Base-by-base conservation (phyloP, 2,329 filamentous ascomycete species). In the Curvularia sp. region DNA sequence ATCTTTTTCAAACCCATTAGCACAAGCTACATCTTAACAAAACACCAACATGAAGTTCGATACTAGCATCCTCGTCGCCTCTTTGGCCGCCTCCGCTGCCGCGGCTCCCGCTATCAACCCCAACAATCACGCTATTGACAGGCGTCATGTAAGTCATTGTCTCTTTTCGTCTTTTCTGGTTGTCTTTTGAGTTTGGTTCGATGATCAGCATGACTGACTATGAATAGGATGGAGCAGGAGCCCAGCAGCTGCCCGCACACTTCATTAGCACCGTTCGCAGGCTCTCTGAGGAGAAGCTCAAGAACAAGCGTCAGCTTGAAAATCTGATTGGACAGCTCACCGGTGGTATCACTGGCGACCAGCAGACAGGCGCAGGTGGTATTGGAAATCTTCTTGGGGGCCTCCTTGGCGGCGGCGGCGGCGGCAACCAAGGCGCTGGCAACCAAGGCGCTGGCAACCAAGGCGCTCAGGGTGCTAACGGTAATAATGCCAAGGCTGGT, bases 41-140 rank as follows among this genome's bases (percentile, higher is more conserved):
- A 18, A 19, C 7, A 38, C 36, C 61, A 71, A 54, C 4, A 74
- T 74, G 72, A 72, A 69, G 59, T 70, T 73, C 60, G 65, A 69
- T 32, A 57, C 64, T n/a, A 64, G 69, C 25, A 43, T 74, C 25
- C 54, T 73, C 30, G 32, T 72, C 34, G 68, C 66, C 58, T 61
- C 71, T 34, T 59, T 71, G 63, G 73, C 71, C 13, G 60, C 63
- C 2, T 65, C 67, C 4, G 52, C 68, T 49, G 55, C 71, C 28
- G 70, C 73, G n/a, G 71, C 68, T 6, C 72, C 72, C 7, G 60
- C 66, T 13, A 57, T 67, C 10, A 60, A 57, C 49, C 48, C 64
- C 8, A 49, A 49, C 47, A 21, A 49, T 4, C 13, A 41, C 19
- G 59, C 60, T 47, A 46, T 68, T 48, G 52, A 47, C 15, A 73